Evolutionary conservation across 768 basidiomycete genomes (phyloP).

Genomic region (Xerocomus spinulosus): DNA sequence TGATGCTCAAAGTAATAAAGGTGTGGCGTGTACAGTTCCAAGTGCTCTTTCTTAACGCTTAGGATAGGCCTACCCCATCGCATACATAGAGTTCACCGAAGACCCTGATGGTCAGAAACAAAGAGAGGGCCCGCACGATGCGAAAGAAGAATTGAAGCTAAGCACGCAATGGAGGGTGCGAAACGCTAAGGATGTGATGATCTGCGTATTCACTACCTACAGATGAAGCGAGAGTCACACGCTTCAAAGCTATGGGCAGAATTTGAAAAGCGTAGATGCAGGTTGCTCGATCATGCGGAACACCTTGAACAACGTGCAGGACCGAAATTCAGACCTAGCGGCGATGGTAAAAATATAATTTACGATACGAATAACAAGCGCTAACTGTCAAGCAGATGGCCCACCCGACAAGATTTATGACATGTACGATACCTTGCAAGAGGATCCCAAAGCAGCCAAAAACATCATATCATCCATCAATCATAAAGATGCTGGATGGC

Average conservation of each 20-base stretch:
- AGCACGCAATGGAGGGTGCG: conserved; percentile 70
- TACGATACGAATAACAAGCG: not conserved
- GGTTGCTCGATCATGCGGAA: conserved; percentile 59
- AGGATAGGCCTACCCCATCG: conserved; percentile 63
- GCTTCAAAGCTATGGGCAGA: conserved; percentile 53
- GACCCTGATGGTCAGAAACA: conserved; percentile 45
- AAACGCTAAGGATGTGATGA: conserved; percentile 8
- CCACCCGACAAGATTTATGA: conserved; percentile 47
- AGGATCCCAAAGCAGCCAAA: conserved; percentile 48
- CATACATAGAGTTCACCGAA: conserved; percentile 67
- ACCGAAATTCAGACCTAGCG: conserved; percentile 35
- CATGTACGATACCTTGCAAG: conserved; percentile 56
- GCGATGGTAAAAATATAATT: conserved; percentile 35
- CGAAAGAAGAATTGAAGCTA: conserved; percentile 59
- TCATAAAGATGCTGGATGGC: conserved; percentile 54
- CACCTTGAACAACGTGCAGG: conserved; percentile 58
- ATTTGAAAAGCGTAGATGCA: conserved; percentile 50
- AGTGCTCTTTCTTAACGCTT: not conserved
- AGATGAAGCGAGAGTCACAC: conserved; percentile 59
- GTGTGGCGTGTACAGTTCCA: conserved; percentile 28
- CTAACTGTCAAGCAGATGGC: conserved; percentile 13
- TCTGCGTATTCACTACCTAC: conserved; percentile 3
- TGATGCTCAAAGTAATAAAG: conserved; percentile 73
- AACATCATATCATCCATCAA: conserved; percentile 39
- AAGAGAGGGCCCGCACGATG: conserved; percentile 60